Evolutionary conservation across 495 filamentous ascomycete species (phyloP).

Genomic region (Aspergillus wentii): DNA sequence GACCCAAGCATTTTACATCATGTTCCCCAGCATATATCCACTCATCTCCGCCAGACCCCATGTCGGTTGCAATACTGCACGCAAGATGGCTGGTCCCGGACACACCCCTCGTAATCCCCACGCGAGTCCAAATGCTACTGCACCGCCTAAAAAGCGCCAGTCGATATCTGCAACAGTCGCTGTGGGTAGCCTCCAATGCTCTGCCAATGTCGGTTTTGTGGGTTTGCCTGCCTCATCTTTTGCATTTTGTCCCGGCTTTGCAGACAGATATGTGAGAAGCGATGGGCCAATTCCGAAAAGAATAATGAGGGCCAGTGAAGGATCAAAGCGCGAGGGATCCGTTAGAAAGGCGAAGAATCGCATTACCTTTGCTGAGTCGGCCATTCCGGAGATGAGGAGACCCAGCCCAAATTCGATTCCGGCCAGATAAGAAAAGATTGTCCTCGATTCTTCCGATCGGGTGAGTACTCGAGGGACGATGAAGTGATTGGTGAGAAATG

Average conservation of each 20-base stretch:
- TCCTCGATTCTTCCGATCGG: slow-evolving; percentile 21
- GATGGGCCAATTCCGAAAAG: slow-evolving; percentile 47
- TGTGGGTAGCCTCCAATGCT: slow-evolving; percentile 41
- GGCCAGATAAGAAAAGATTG: slow-evolving; percentile 33
- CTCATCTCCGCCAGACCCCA: slow-evolving; percentile 46
- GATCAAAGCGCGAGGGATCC: slow-evolving; percentile 43
- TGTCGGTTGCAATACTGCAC: slow-evolving; percentile 40
- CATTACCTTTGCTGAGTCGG: slow-evolving; percentile 47
- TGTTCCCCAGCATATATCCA: slow-evolving; percentile 43
- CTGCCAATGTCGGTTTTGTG: slow-evolving; percentile 34
- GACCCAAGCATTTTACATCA: too few relatives aligned
- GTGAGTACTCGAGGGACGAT: slow-evolving; percentile 21
- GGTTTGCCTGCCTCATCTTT: slow-evolving; percentile 10
- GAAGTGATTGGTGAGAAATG: slow-evolving; percentile 28
- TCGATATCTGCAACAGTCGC: slow-evolving; percentile 47
- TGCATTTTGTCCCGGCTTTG: slow-evolving; percentile 23
- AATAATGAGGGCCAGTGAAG: slow-evolving; percentile 46
- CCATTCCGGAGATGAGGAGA: slow-evolving; percentile 51
- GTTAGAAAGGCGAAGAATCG: slow-evolving; percentile 48
- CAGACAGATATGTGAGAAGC: slow-evolving; percentile 26
- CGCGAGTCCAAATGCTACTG: slow-evolving; percentile 46
- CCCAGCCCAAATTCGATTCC: slow-evolving; percentile 53
- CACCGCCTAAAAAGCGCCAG: slow-evolving; percentile 48
- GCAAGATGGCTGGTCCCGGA: slow-evolving; percentile 50
- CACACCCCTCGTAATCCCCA: slow-evolving; percentile 55